A percentile compares a stretch with the other conserved stretches of the same genome.
Evolutionary conservation across 2,329 filamentous ascomycete genomes (phyloP).

Genomic region (Fusarium sp.): DNA sequence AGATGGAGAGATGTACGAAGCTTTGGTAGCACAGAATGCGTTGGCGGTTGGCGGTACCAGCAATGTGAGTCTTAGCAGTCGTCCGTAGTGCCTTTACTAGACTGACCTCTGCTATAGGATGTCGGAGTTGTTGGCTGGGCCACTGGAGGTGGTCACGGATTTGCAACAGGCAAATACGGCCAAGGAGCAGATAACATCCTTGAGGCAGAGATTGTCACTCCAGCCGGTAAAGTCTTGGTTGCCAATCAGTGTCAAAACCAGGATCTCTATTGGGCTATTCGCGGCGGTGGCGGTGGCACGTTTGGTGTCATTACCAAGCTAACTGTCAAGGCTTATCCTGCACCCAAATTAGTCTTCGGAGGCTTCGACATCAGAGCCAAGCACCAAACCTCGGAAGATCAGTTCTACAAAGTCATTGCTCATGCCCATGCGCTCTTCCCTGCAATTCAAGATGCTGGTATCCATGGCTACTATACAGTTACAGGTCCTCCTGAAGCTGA

Average conservation of each 20-base stretch:
- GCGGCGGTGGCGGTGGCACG: constrained; percentile 1
- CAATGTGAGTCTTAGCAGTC: not conserved
- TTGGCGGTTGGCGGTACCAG: not conserved
- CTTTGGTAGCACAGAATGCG: not conserved
- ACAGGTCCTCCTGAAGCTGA: not conserved
- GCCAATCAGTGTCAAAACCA: not conserved
- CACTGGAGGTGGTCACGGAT: not conserved
- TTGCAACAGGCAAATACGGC: not conserved
- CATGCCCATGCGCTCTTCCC: not conserved
- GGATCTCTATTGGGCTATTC: not conserved
- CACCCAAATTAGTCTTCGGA: not conserved
- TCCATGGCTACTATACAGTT: not conserved
- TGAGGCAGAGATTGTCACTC: not conserved
- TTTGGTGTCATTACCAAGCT: constrained; percentile 7
- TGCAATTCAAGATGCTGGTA: not conserved
- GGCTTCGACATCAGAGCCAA: not conserved
- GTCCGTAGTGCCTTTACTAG: too few relatives aligned
- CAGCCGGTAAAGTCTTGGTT: not conserved
- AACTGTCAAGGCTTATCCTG: not conserved
- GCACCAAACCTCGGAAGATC: fast-evolving
- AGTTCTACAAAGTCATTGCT: not conserved
- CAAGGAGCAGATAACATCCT: constrained; percentile 1
- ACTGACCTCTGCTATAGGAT: not conserved
- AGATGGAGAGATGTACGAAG: not conserved
- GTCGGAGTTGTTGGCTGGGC: not conserved